phyloP scores from a whole-genome alignment of 2,329 filamentous ascomycete species.

The Aspergillus sp. region DNA sequence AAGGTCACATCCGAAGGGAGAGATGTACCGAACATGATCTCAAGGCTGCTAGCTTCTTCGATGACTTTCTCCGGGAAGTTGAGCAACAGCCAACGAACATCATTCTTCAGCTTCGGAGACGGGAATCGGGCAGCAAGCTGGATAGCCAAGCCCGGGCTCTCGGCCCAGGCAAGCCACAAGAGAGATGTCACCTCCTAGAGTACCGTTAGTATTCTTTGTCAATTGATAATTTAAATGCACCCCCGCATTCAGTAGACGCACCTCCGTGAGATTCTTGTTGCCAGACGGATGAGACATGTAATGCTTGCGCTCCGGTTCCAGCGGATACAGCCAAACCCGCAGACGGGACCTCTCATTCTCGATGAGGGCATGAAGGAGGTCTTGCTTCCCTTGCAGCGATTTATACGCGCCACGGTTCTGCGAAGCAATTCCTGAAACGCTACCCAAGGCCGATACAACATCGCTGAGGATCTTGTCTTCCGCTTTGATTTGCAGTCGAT shows the following conservation, averaged over 20 bases:
- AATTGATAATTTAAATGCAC: not conserved
- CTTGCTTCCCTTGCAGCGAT: constrained; percentile 73
- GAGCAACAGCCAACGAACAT: constrained; percentile 76
- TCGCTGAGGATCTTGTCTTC: constrained; percentile 80
- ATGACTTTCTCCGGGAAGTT: constrained; percentile 82
- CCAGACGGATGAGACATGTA: constrained; percentile 46
- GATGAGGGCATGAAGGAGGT: constrained; percentile 75
- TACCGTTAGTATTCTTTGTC: constrained; percentile 11
- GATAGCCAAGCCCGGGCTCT: constrained; percentile 82
- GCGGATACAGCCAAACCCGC: constrained; percentile 83
- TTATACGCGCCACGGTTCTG: constrained; percentile 54
- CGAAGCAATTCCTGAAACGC: constrained; percentile 59
- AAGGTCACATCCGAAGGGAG: constrained; percentile 76
- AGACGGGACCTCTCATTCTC: constrained; percentile 82
- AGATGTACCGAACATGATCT: constrained; percentile 73
- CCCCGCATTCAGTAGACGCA: constrained; percentile 14
- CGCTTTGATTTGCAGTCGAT: constrained; percentile 87
- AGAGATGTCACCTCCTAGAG: constrained; percentile 59
- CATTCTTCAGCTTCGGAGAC: constrained; percentile 66
- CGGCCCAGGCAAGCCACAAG: constrained; percentile 79
- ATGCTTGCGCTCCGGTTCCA: constrained; percentile 62
- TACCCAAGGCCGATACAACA: constrained; percentile 65
- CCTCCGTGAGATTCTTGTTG: constrained; percentile 41
- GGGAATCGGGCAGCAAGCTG: constrained; percentile 79
- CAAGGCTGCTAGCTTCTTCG: constrained; percentile 75